Conservation (phyloP, 2,329 filamentous ascomycete species). For the Aureobasidium sp. region DNA sequence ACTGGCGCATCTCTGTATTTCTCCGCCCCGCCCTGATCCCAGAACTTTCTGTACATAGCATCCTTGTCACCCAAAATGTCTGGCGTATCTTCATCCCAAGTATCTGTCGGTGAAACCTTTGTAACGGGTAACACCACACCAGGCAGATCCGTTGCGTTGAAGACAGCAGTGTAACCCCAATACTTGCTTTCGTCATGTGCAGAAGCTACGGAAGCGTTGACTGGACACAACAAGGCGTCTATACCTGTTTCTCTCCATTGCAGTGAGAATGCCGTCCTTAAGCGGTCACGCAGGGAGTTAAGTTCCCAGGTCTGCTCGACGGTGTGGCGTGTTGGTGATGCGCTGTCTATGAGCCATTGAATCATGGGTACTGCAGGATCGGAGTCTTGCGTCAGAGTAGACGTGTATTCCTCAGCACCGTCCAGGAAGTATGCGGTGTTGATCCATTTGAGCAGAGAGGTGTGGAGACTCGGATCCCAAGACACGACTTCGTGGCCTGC, state of each 20-base stretch:
- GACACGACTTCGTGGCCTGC: conserved; percentile 48
- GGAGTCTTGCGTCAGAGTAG: not conserved
- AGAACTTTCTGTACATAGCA: not conserved
- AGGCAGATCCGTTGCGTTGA: conserved; percentile 55
- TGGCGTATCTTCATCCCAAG: conserved; percentile 29
- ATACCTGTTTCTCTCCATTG: conserved; percentile 37
- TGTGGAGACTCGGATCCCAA: conserved; percentile 46
- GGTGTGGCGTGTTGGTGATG: not conserved
- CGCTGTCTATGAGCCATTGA: not conserved
- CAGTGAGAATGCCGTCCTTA: conserved; percentile 36
- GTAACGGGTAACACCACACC: conserved; percentile 50
- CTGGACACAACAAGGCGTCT: conserved; percentile 56
- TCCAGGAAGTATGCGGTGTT: conserved; percentile 10
- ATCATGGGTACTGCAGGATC: conserved; percentile 6
- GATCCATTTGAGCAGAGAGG: conserved; percentile 20
- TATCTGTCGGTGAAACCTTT: conserved; percentile 35
- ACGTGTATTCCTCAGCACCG: conserved; percentile 1
- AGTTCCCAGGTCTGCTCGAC: conserved; percentile 6
- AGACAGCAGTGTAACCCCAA: conserved; percentile 56
- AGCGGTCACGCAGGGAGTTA: conserved; percentile 32
- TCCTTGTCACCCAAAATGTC: conserved; percentile 13
- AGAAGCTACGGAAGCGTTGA: conserved; percentile 46
- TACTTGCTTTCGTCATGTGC: conserved; percentile 45
- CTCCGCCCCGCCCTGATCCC: not conserved
- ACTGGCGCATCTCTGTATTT: conserved; percentile 12